Evolutionary conservation across 192 early-diverging fungal genomes (phyloP), one percentile per base, ranked within the genome.

Genomic region (Backusella macrospora): DNA sequence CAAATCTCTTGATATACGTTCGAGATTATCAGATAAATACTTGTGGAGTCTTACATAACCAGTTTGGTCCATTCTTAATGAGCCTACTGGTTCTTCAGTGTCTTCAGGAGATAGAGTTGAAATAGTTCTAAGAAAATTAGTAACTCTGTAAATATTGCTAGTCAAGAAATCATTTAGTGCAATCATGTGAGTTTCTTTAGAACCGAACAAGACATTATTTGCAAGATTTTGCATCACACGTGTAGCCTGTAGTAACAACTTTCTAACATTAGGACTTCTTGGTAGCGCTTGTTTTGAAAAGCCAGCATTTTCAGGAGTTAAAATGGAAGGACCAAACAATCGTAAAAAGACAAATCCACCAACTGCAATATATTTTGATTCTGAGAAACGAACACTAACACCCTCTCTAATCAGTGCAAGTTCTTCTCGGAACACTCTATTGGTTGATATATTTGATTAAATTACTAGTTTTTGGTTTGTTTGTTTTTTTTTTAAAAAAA

Each of bases 161-260:
- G 88, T 82, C 72, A 99, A 82, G 67, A 98, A 93, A 42, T 91
- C 89, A 81, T 99, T 98, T 18, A 97, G 85, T n/a, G 90, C 87
- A 23, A 87, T 89, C 96, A 99, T 98, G 76, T 92, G 98, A 2
- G 89, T 88, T 84, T 99, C 97, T 81, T 99, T 99, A 68, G 86
- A 85, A 46, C 96, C 96, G 83, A 99, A 99, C 39, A 94, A 81
- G 18, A 98, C 92, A 77, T 97, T 93, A 78, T 98, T 99, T 34
- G 96, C 96, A 68, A 99, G 76, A 73, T 98, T 98, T 70, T 98
- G 96, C 66, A 98, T 96, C 13, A 98, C 94, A 79, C 98, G 98
- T n/a, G 96, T 97, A 43, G 92, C 92, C 42, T 98, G 82, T 34
- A 99, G 80, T 47, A 97, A 78, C 47, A 96, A 92, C 48, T 96